Evolutionary conservation across 2,329 filamentous ascomycete genomes (phyloP).

Genomic region (Penicillium sp.): DNA sequence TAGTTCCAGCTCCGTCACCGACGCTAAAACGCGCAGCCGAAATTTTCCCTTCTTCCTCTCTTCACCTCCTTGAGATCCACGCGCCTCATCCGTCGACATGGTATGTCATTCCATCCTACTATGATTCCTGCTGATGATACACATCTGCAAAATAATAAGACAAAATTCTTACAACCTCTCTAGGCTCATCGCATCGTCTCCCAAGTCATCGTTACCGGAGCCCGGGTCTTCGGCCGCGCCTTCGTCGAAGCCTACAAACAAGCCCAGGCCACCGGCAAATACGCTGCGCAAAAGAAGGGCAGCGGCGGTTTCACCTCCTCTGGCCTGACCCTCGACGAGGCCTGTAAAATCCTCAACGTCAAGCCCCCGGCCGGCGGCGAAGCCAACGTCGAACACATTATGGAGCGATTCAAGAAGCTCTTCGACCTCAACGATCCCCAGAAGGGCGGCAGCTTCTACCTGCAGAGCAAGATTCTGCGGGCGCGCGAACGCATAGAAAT

Average conservation of each 20-base stretch:
- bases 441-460: conserved; percentile 95
- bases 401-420: conserved; percentile 84
- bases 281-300: conserved; percentile 66
- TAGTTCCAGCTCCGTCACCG: conserved; percentile 17
- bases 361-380: conserved; percentile 76
- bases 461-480: conserved; percentile 92
- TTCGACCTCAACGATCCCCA: conserved; percentile 93
- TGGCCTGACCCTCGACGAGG: conserved; percentile 89
- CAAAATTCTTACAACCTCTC: conserved; percentile 3
- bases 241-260: conserved; percentile 94
- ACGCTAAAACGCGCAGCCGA: conserved; percentile 25
- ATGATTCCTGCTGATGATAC: not conserved
- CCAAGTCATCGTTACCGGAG: conserved; percentile 84
- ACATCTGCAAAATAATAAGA: not conserved
- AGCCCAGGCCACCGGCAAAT: conserved; percentile 78
- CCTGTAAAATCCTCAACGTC: conserved; percentile 94
- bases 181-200: conserved; percentile 93
- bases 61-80: conserved; percentile 19
- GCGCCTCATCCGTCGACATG: conserved; percentile 20
- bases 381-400: conserved; percentile 71
- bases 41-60: conserved; percentile 25
- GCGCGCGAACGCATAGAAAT: conserved; percentile 88
- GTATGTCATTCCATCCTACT: conserved; percentile 15
- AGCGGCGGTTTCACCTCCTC: conserved; percentile 55
- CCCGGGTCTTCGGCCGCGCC: conserved; percentile 85